Conservation (phyloP, 2,329 filamentous ascomycete species). For the Colletotrichum truncatum region DNA sequence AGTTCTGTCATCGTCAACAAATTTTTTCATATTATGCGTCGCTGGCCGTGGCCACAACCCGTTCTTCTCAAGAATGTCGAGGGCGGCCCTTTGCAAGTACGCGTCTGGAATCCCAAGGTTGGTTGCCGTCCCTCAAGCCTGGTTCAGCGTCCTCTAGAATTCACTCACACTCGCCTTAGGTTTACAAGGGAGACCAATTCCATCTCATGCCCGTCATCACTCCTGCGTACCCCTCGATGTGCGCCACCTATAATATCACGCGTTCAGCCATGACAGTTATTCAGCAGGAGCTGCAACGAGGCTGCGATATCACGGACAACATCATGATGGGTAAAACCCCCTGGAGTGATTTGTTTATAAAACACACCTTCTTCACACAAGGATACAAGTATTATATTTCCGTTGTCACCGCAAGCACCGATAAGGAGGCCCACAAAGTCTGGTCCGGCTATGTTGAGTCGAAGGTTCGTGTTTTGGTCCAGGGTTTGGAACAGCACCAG, state of each 20-base stretch:
- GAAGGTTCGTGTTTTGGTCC: conserved; percentile 86
- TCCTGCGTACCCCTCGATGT: conserved; percentile 97
- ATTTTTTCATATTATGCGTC: conserved; percentile 91
- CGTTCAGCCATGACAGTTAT: conserved; percentile 87
- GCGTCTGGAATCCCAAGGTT: conserved; percentile 94
- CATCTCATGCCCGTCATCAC: conserved; percentile 99
- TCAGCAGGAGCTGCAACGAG: conserved; percentile 82
- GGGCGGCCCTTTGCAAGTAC: conserved; percentile 80
- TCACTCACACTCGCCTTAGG: conserved; percentile 48
- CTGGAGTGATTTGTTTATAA: conserved; percentile 90
- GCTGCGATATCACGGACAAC: conserved; percentile 78
- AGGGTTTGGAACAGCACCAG: conserved; percentile 81
- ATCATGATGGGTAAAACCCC: conserved; percentile 80
- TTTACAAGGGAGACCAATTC: conserved; percentile 82
- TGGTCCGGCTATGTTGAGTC: conserved; percentile 96
- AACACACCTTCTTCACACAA: conserved; percentile 91
- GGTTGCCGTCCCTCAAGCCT: conserved; percentile 31
- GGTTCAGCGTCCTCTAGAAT: background rate
- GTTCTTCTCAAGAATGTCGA: conserved; percentile 90
- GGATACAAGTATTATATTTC: conserved; percentile 97
- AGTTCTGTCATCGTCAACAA: conserved; percentile 89
- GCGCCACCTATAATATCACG: conserved; percentile 93
- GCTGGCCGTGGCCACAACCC: conserved; percentile 96
- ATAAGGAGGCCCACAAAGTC: conserved; percentile 83
- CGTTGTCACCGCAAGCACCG: conserved; percentile 83